Base-by-base conservation (phyloP, 2,329 filamentous ascomycete species). In the Aureobasidium zeae region DNA sequence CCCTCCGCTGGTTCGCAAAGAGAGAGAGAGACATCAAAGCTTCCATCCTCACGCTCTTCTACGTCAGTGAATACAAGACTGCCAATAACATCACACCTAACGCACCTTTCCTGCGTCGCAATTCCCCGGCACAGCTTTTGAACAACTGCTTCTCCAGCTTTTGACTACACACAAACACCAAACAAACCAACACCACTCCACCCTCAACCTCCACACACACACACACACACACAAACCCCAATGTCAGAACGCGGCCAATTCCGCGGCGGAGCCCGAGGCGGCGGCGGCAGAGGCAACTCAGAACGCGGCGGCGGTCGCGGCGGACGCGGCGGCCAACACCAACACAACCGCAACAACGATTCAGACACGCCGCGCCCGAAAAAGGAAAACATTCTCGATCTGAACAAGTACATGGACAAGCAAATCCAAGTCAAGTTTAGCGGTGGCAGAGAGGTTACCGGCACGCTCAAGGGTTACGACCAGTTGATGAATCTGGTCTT, bases 321-420 rank as follows among this genome's bases (percentile, higher is more conserved):
- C 33, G 54, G 58, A 30, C 51, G 50, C 15, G 28, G 28, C 26
- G 31, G 20, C 37, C 29, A 29, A 29, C 56, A 58, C 16, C 53
- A 52, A 25, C 55, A 52, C 16, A 20, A 25, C 13, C 50, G 57
- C 38, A 29, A 25, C 11, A 53, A 53, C 13, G 47, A 31, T 48
- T 51, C 44, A 46, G 46, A 42, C 43, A 48, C 47, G 43, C 48
- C 43, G 56, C 77, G 81, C 56, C 86, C 87, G 49, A 95, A 94
- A 78, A 96, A 96, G 73, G 91, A 98, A 67, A 96, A 95, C 63
- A 98, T 98, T 57, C 77, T 98, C 43, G 89, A 98, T 60, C 66
- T 98, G 57, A 79, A 74, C 61, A 94, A 94, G 69, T 98, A 96
- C 66, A 87, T 94, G 83, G 87, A 98, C 65, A 94, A 95, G 76